Conservation (phyloP, 2,329 filamentous ascomycete species). For the Fusarium duplospermum region DNA sequence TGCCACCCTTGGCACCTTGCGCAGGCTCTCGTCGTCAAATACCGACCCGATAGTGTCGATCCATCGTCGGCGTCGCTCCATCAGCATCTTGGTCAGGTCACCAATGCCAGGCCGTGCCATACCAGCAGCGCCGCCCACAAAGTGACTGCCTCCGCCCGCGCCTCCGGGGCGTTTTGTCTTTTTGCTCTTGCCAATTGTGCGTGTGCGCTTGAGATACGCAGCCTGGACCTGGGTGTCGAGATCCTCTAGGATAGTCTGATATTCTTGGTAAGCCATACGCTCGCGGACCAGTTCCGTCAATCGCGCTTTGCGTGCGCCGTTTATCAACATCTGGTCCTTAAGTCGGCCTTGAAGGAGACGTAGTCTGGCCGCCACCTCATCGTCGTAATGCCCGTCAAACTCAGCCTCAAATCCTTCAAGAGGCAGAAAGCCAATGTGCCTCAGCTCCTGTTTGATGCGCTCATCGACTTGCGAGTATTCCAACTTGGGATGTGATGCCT, state of each 20-base stretch:
- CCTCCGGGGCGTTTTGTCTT: slow-evolving; percentile 86
- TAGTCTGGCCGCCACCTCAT: slow-evolving; percentile 91
- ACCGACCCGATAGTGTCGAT: slow-evolving; percentile 91
- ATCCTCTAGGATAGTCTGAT: slow-evolving; percentile 95
- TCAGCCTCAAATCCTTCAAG: slow-evolving; percentile 74
- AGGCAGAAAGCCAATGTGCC: slow-evolving; percentile 88
- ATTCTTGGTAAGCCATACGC: slow-evolving; percentile 96
- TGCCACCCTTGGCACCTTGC: slow-evolving; percentile 73
- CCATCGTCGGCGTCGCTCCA: slow-evolving; percentile 92
- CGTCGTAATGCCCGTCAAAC: slow-evolving; percentile 91
- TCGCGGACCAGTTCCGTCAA: slow-evolving; percentile 90
- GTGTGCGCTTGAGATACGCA: slow-evolving; percentile 94
- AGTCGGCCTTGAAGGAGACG: slow-evolving; percentile 86
- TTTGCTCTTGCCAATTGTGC: slow-evolving; percentile 93
- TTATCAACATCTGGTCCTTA: slow-evolving; percentile 84
- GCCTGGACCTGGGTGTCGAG: slow-evolving; percentile 94
- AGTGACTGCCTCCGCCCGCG: slow-evolving; percentile 77
- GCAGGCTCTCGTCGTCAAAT: slow-evolving; percentile 84
- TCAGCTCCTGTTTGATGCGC: slow-evolving; percentile 89
- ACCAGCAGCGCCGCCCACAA: slow-evolving; percentile 67
- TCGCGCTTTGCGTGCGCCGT: slow-evolving; percentile 89
- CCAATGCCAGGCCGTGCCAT: slow-evolving; percentile 85
- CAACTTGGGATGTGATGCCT: slow-evolving; percentile 77
- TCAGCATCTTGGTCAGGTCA: slow-evolving; percentile 88
- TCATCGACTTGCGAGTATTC: slow-evolving; percentile 91